Evolutionary conservation across 2,329 filamentous ascomycete genomes (phyloP), one percentile per base, ranked within the genome.

Genomic region (Epichloe typhina): DNA sequence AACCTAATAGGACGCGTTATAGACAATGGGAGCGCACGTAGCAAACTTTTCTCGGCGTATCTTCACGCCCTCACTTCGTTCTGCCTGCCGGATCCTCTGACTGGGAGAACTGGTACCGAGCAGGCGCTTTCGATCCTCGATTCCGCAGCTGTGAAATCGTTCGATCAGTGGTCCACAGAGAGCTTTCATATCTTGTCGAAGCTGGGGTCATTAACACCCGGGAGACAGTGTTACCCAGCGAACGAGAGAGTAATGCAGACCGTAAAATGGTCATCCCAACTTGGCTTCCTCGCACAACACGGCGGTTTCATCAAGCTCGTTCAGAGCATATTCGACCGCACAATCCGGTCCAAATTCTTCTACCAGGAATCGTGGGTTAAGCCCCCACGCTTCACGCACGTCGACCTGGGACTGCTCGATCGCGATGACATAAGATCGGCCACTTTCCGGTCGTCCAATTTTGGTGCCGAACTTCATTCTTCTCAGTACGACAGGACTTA

Each of bases 41-140:
- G 74, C 59, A 77, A 74, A 48, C 62, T 84, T 0, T 68, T 72
- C 17, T 62, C 79, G 0, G 65, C 65, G 8, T 74, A 75, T 31
- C 59, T 83, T 0, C 77, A 83, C 53, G 76, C 72, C 0, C 51
- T 79, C 0, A 82, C 79, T 0, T 75, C 77, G 0, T 69, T 70
- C 46, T 75, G 68, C 26, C 60, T 79, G 0, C 71, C 72, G 0
- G 78, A 82, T 55, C 62, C 61, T 0, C 63, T 81, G 0, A 76
- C 72, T 0, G 45, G 57, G 0, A 60, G 62, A 5, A 82, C 76
- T 0, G 79, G 80, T 0, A 79, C 75, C 0, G 78, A 83, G 54
- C 61, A 74, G 44, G 74, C 77, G 0, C 56, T 82, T 0, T 54
- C 58, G 0, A 75, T 78, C 1, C 58, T 83, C 0, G 42, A 52